These are phyloP conservation scores for Clavispora vitiphila DNA, from an alignment of 805 yeast genomes.

Conservation along the genomic window DNA sequence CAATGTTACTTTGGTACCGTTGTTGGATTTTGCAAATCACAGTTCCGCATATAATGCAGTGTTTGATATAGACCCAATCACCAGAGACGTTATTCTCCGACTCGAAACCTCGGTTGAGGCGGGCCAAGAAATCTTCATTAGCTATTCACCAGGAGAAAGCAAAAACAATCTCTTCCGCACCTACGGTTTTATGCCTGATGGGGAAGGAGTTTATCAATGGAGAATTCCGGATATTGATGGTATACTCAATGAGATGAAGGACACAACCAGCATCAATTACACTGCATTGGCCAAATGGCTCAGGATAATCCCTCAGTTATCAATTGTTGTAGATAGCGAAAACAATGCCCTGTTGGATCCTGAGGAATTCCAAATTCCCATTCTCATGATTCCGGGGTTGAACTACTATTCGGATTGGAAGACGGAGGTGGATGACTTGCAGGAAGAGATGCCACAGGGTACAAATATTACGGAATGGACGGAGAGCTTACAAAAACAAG, in stretches of 20 bases:
- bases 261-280: conserved; percentile 2
- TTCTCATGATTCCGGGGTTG: conserved; percentile 12
- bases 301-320: conserved; percentile 8
- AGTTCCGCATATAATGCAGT: conserved; percentile 36
- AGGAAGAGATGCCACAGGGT: background rate
- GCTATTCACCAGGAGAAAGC: conserved; percentile 9
- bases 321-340: background rate
- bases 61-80: conserved; percentile 53
- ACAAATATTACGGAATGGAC: conserved; percentile 2
- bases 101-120: conserved; percentile 6
- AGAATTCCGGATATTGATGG: conserved; percentile 4
- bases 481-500: conserved; percentile 5
- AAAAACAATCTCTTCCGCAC: conserved; percentile 9
- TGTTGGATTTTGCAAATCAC: conserved; percentile 68
- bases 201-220: conserved; percentile 4
- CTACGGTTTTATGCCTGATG: conserved; percentile 13
- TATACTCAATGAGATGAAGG: background rate
- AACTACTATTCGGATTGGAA: conserved; percentile 11
- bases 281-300: conserved; percentile 14
- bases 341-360: conserved; percentile 4
- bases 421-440: background rate
- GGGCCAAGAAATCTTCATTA: conserved; percentile 10
- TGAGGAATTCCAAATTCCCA: conserved; percentile 7
- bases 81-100: conserved; percentile 39
- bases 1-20: conserved; percentile 57